Conservation (phyloP, 129 eudicot species). For the Flaveria trinervia region DNA sequence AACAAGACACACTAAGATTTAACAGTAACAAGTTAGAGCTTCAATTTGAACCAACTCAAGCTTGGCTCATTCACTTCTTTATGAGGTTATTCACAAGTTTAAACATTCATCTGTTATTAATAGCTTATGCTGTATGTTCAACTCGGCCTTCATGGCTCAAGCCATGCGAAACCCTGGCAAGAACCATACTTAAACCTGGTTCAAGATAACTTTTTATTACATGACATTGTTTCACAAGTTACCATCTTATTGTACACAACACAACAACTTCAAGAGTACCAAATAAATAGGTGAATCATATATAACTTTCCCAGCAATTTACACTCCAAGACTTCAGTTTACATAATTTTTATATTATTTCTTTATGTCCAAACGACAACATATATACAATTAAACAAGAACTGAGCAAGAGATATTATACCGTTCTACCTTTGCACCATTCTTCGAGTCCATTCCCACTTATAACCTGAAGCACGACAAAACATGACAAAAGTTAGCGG, state of each 20-base stretch:
- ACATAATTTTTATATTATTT: background rate
- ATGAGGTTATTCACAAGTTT: no score
- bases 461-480: constrained; percentile 3
- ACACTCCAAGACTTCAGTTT: constrained; percentile 2
- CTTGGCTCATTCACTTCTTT: background rate
- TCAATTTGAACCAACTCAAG: background rate
- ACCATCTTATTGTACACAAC: constrained; percentile 1
- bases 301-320: constrained; percentile 15
- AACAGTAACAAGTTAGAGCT: no score
- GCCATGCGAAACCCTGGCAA: background rate
- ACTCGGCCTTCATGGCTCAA: background rate
- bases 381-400: constrained; percentile 24
- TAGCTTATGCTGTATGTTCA: background rate
- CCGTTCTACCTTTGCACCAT: constrained; percentile 21
- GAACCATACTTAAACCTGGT: background rate
- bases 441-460: background rate
- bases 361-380: background rate
- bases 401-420: background rate
- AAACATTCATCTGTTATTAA: no score
- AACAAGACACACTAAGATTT: no score
- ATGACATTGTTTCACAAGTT: background rate
- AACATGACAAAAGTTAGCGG: background rate
- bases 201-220: background rate
- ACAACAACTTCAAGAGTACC: background rate
- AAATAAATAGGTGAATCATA: background rate